Base-by-base conservation (phyloP, 108 stramenopile genomes). In the Discostella pseudostelligera region DNA sequence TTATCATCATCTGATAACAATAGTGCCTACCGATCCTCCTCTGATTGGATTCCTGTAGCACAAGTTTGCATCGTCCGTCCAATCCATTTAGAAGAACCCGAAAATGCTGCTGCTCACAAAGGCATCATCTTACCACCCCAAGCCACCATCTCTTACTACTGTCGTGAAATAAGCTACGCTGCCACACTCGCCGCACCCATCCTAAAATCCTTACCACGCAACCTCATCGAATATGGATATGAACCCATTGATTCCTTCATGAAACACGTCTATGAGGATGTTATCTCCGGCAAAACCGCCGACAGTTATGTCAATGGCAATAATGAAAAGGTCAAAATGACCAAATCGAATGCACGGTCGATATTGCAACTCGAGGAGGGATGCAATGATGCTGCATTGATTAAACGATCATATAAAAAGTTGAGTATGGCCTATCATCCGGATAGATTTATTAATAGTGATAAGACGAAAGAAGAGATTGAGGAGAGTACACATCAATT, bases 31-130 rank as follows among this genome's bases (percentile, higher is more conserved):
- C 50, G 50, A 17, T 51, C 26, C 17, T 81, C 86, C 3, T 46
- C 82, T 4, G 91, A 93, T 67, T 93, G 92, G 88, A 71, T 93
- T 22, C 92, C 92, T 11, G 81, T 93, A 26, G 86, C 87, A 16
- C 88, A 90, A 56, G 16, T 93, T 24, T 74, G 76, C 57, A 42
- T 90, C 17, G 70, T 59, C 22, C 59, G 86, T 22, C 77, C 78
- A 5, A 60, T 65, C 49, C 61, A 71, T 4, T 51, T 44, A 0
- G 83, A 82, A 40, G 83, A 70, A n/a, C 57, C 69, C n/a, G 77
- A 49, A 13, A 24, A 1, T 0, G 55, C 12, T 35, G 55, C 42
- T 12, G 7, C 3, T 32, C 32, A 51, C 50, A 26, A 11, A 0
- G 4, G 13, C 3, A 13, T 28, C 3, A 10, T 24, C 50, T 8